Evolutionary conservation across 768 basidiomycete genomes (phyloP).

Genomic region (Boletus rubropictus): DNA sequence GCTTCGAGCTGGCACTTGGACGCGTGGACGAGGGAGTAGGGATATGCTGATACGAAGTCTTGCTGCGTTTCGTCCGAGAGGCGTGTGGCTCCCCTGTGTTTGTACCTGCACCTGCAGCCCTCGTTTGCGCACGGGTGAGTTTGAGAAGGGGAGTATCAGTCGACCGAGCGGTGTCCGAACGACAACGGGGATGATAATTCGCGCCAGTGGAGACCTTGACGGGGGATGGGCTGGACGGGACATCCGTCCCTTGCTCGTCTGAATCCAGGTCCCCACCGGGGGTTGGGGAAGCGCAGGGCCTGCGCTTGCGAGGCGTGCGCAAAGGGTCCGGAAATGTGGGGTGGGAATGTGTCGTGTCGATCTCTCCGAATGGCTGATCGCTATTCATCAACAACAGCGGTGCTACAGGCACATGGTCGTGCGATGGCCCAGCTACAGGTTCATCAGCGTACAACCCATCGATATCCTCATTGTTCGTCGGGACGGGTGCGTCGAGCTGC

Average conservation of each 20-base stretch:
- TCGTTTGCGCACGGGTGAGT: constrained; percentile 13
- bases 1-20: constrained; percentile 1
- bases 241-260: constrained; percentile 8
- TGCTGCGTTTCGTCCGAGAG: constrained; percentile 15
- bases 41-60: constrained; percentile 17
- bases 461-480: constrained; percentile 30
- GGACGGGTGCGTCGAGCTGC: constrained; percentile 32
- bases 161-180: neutral
- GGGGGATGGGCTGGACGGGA: constrained; percentile 29
- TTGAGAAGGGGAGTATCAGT: constrained; percentile 1
- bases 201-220: constrained; percentile 22
- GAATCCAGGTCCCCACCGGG: neutral
- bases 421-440: constrained; percentile 26
- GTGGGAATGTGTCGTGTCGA: constrained; percentile 8
- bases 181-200: constrained; percentile 1
- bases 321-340: constrained; percentile 21
- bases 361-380: constrained; percentile 12
- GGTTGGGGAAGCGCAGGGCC: constrained; percentile 7
- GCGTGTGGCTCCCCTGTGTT: neutral
- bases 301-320: constrained; percentile 31
- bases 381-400: constrained; percentile 23
- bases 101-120: constrained; percentile 1
- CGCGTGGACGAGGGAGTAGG: constrained; percentile 25
- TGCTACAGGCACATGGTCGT: constrained; percentile 10
- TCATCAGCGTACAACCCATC: constrained; percentile 33